Conservation (phyloP, 78 protist genomes). For the Dictyostelium discoideum region dicty_2.7 NC_007090.3:4073001-4073500, state of each 20-base stretch:
- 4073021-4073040: too few species aligned
- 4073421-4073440: too few species aligned
- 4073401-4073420: background rate
- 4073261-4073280: background rate
- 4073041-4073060: background rate
- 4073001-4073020: too few species aligned
- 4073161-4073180: slow-evolving; percentile 77
- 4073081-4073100: background rate
- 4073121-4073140: slow-evolving; percentile 30
- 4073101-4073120: background rate
- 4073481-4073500: too few species aligned
- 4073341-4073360: background rate
- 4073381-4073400: too few species aligned
- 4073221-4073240: slow-evolving; percentile 4
- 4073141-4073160: slow-evolving; percentile 88
- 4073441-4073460: too few species aligned
- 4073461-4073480: too few species aligned
- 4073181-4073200: slow-evolving; percentile 75
- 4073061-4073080: too few species aligned
- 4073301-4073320: background rate
- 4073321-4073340: background rate
- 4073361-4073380: too few species aligned
- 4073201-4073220: background rate
- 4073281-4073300: background rate
- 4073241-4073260: background rate